A percentile compares a stretch with the other conserved stretches of the same genome.
phyloP scores from a whole-genome alignment of 495 filamentous ascomycete species.

The Penicillium canariense region DNA sequence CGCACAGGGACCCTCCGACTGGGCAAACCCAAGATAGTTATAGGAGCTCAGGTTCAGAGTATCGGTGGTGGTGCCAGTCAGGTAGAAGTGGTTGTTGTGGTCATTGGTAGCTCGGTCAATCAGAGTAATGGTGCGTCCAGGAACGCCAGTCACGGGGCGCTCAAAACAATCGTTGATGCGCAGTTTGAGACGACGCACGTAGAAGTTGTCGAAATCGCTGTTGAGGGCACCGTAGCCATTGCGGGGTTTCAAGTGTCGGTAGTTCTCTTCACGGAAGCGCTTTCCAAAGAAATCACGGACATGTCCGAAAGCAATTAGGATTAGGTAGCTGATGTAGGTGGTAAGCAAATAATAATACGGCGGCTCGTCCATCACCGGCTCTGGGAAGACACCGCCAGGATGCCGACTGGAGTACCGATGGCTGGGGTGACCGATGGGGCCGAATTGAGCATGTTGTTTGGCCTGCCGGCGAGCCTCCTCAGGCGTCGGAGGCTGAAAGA shows the following conservation, averaged over 20 bases:
- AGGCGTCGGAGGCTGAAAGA: slow-evolving; percentile 88
- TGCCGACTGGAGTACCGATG: slow-evolving; percentile 87
- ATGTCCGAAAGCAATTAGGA: slow-evolving; percentile 93
- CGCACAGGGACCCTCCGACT: slow-evolving; percentile 95
- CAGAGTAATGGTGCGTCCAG: slow-evolving; percentile 88
- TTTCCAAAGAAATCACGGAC: slow-evolving; percentile 98
- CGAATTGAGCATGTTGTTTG: slow-evolving; percentile 87
- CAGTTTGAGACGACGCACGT: slow-evolving; percentile 86
- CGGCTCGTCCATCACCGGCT: slow-evolving; percentile 90
- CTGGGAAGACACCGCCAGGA: slow-evolving; percentile 70
- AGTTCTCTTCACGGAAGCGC: slow-evolving; percentile 78
- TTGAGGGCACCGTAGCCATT: slow-evolving; percentile 97
- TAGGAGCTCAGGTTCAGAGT: slow-evolving; percentile 98
- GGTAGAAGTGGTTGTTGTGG: slow-evolving; percentile 81
- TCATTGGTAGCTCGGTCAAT: slow-evolving; percentile 85
- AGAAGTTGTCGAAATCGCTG: slow-evolving; percentile 98
- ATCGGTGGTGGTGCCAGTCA: slow-evolving; percentile 88
- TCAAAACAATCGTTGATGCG: slow-evolving; percentile 96
- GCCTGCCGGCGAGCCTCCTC: slow-evolving; percentile 74
- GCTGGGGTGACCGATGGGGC: slow-evolving; percentile 71
- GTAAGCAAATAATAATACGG: slow-evolving; percentile 95
- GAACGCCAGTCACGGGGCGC: slow-evolving; percentile 86
- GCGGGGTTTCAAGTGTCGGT: slow-evolving; percentile 74
- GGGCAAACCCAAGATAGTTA: slow-evolving; percentile 98
- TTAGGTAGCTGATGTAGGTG: slow-evolving; percentile 94